Conservation (phyloP, 2,329 filamentous ascomycete genomes). For the Fusarium algeriense region DNA sequence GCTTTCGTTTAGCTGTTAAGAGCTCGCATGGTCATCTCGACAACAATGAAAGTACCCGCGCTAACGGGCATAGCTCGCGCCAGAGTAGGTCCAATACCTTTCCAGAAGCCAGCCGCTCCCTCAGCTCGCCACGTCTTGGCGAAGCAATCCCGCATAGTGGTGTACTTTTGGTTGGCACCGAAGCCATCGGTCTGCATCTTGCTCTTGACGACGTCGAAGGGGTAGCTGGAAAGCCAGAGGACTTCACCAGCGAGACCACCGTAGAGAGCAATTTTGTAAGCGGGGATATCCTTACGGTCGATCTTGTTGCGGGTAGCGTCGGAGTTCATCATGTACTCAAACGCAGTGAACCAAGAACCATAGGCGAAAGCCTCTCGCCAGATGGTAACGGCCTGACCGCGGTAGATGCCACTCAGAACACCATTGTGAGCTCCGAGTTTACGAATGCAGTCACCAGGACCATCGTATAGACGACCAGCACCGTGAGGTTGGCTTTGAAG, state of each 20-base stretch:
- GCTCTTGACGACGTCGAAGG: constrained; percentile 97
- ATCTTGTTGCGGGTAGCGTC: constrained; percentile 84
- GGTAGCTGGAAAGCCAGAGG: constrained; percentile 93
- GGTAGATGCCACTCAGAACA: constrained; percentile 81
- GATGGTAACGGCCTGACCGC: constrained; percentile 87
- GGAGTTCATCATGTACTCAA: constrained; percentile 95
- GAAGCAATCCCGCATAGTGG: constrained; percentile 90
- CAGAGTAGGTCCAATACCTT: constrained; percentile 89
- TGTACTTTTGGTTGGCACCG: constrained; percentile 76
- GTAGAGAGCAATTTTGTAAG: constrained; percentile 89
- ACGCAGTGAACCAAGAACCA: constrained; percentile 93
- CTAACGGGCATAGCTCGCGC: constrained; percentile 97
- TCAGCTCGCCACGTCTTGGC: constrained; percentile 82
- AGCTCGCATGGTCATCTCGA: constrained; percentile 74
- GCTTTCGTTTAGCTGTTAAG: constrained; percentile 57
- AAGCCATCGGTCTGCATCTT: constrained; percentile 99
- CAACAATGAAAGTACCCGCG: constrained; percentile 95
- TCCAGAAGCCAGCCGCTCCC: constrained; percentile 91
- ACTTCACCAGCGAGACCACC: constrained; percentile 94
- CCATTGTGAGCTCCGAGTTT: constrained; percentile 78
- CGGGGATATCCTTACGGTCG: constrained; percentile 81
- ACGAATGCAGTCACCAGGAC: constrained; percentile 89
- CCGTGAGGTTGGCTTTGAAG: constrained; percentile 97
- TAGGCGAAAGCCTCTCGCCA: constrained; percentile 94
- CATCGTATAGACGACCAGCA: constrained; percentile 79